Evolutionary conservation across 495 filamentous ascomycete genomes (phyloP).

Genomic region (Aspergillus saccharolyticus): DNA sequence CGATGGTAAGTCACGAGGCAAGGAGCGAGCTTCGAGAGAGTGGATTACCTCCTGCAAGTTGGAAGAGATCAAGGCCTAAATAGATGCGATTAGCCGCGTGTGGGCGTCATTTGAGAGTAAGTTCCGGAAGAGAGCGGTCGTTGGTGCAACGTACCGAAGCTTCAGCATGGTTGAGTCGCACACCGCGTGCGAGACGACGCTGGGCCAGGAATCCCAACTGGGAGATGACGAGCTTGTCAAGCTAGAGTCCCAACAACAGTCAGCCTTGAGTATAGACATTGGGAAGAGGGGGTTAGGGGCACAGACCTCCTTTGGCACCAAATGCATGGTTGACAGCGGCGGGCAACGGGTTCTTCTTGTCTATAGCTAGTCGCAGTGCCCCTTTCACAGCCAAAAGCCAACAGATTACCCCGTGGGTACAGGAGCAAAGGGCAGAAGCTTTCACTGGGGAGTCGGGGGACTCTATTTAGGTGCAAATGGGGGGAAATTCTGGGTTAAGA

Average conservation of each 20-base stretch:
- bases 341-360: neutral
- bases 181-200: conserved; percentile 78
- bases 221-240: conserved; percentile 94
- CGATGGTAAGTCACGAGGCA: conserved; percentile 3
- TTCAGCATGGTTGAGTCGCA: conserved; percentile 88
- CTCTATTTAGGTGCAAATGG: neutral
- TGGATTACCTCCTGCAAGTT: conserved; percentile 78
- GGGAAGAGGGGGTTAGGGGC: too few species aligned
- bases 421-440: neutral
- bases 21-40: conserved; percentile 4
- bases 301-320: conserved; percentile 79
- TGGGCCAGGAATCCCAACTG: conserved; percentile 88
- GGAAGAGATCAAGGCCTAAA: conserved; percentile 79
- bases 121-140: neutral
- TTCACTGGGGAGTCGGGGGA: neutral
- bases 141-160: conserved; percentile 59
- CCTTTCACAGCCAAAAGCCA: neutral
- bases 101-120: neutral
- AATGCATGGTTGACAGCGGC: conserved; percentile 57
- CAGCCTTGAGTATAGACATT: neutral
- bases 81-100: conserved; percentile 1
- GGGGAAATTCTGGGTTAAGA: neutral
- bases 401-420: neutral
- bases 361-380: conserved; percentile 4
- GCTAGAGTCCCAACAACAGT: conserved; percentile 40